Percentiles rank a stretch among this genome's conserved stretches.
Conservation (phyloP, 1,284 basidiomycete genomes). For the Ceratorhiza oryzae-sativae region DNA sequence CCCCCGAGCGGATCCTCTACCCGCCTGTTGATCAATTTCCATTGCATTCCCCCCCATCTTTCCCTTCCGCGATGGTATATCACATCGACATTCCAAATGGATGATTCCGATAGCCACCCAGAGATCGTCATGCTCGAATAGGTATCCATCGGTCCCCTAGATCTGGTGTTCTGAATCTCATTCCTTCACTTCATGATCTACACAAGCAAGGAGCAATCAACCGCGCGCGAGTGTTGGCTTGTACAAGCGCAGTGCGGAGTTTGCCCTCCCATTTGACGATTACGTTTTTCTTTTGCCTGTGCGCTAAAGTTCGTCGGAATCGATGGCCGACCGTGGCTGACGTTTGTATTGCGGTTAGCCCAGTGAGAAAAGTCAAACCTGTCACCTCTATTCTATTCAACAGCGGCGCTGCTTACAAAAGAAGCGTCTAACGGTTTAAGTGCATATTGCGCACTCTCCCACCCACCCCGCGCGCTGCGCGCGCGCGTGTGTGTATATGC, state of each 20-base stretch:
- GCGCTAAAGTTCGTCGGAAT: no score
- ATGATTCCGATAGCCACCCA: not conserved
- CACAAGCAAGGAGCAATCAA: no score
- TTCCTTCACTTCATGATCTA: not conserved
- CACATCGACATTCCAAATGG: not conserved
- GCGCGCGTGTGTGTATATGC: no score
- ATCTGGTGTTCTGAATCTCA: not conserved
- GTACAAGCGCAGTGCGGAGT: not conserved
- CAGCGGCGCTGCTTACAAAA: not conserved
- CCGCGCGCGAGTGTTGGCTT: no score
- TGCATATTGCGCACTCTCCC: not conserved
- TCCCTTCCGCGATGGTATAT: not conserved
- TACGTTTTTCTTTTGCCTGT: no score
- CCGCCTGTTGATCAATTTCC: not conserved
- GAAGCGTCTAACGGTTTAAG: conserved; percentile 1
- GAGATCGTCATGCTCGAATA: not conserved
- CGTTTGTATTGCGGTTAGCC: no score
- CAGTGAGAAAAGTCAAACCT: not conserved
- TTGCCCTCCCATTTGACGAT: not conserved
- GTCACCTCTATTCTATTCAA: not conserved
- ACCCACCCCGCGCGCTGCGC: no score
- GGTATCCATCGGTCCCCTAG: not conserved
- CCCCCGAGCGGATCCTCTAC: not conserved
- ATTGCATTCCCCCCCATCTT: not conserved
- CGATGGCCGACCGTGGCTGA: no score